Conservation (phyloP, 345 rosid species). For the Citrus glauca region DNA sequence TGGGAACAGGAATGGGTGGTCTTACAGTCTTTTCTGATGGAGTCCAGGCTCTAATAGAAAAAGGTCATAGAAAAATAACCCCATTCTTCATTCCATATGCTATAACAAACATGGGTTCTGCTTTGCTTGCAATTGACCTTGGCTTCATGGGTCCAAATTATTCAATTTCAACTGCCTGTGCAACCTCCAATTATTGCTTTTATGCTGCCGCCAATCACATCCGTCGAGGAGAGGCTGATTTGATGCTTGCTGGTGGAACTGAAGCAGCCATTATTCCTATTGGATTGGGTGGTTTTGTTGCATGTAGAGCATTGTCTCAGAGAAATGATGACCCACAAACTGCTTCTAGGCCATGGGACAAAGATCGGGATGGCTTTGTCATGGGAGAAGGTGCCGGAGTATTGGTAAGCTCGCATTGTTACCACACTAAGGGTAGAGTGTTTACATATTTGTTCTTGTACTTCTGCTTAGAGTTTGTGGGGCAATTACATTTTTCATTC, state of each 20-base stretch:
- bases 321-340: constrained; percentile 97
- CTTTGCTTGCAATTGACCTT: constrained; percentile 85
- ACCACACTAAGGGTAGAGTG: neutral
- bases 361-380: constrained; percentile 88
- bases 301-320: constrained; percentile 96
- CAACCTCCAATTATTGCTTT: constrained; percentile 95
- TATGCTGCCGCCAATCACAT: constrained; percentile 98
- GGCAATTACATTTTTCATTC: neutral
- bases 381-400: constrained; percentile 99
- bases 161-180: constrained; percentile 97
- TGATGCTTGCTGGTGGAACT: constrained; percentile 99
- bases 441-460: neutral
- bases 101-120: constrained; percentile 95
- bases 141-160: constrained; percentile 99
- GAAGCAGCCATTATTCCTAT: constrained; percentile 98
- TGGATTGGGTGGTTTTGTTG: constrained; percentile 96
- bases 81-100: constrained; percentile 94
- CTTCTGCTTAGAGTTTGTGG: neutral
- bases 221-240: constrained; percentile 97
- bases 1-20: constrained; percentile 99
- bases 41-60: constrained; percentile 77
- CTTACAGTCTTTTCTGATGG: constrained; percentile 85
- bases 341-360: constrained; percentile 99
- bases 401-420: constrained; percentile 56
- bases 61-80: constrained; percentile 77